phyloP scores from a whole-genome alignment of 345 rosid genomes.

The Fremontodendron californicum region DNA sequence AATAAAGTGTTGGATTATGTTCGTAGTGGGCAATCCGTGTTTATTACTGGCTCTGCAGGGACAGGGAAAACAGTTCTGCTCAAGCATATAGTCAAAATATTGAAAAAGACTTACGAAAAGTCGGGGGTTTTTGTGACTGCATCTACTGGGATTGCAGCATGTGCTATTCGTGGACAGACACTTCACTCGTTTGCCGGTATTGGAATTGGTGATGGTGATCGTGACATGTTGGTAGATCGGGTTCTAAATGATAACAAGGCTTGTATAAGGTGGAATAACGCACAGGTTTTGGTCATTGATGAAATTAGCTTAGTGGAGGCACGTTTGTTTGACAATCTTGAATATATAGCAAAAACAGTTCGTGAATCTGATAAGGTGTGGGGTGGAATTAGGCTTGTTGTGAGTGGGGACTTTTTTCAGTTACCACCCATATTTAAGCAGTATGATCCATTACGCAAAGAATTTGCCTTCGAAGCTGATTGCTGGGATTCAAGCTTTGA shows the following conservation, averaged over 20 bases:
- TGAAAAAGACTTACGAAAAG: slow-evolving; percentile 13
- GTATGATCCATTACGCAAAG: not conserved
- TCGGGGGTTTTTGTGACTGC: slow-evolving; percentile 34
- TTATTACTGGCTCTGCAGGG: slow-evolving; percentile 38
- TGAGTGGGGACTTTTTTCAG: slow-evolving; percentile 36
- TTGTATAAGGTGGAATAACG: slow-evolving; percentile 29
- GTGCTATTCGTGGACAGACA: slow-evolving; percentile 32
- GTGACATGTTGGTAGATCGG: slow-evolving; percentile 11
- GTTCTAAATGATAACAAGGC: slow-evolving; percentile 22
- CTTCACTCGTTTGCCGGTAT: slow-evolving; percentile 38
- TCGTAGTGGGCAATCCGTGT: slow-evolving; percentile 21
- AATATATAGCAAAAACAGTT: slow-evolving; percentile 24
- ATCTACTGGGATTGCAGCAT: slow-evolving; percentile 39
- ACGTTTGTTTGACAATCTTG: slow-evolving; percentile 29
- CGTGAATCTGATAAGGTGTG: slow-evolving; percentile 20
- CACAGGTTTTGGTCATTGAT: slow-evolving; percentile 32
- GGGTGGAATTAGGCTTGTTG: slow-evolving; percentile 43
- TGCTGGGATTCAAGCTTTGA: slow-evolving; percentile 37
- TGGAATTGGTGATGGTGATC: not conserved
- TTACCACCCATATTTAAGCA: slow-evolving; percentile 15
- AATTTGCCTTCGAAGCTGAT: slow-evolving; percentile 39
- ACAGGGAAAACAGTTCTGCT: slow-evolving; percentile 35
- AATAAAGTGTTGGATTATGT: slow-evolving; percentile 18
- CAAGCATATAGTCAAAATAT: slow-evolving; percentile 9
- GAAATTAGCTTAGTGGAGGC: slow-evolving; percentile 35